Base-by-base conservation (phyloP, 78 protist species). In the Dictyostelium capitatum region DNA sequence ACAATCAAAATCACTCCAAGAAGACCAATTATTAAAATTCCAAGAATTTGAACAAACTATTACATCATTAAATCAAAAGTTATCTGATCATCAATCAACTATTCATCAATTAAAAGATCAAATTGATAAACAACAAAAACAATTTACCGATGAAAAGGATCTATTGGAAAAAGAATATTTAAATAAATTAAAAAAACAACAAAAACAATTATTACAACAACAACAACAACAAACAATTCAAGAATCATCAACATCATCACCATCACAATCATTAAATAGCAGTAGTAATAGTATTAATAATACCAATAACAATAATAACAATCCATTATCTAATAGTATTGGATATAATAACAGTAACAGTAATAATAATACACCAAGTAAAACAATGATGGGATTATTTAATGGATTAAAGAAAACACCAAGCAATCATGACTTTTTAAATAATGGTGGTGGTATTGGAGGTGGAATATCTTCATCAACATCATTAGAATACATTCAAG, bases 31-130 rank as follows among this genome's bases (percentile, higher is more conserved):
- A 32, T 37, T 19, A 2, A 51, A 51, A 15, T 12, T 32, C 6
- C 65, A 79, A 37, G 65, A 51, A 6, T n/a, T 79, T 1, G 72
- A 79, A 20, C 10, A 59, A 0, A 28, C 75, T 5, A 30, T 9
- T 4, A 10, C 30, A 80, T 28, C 1, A 5, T 37, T 67, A 80
- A 25, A n/a, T 53, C 6, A 75, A 47, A 23, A 37, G 43, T 37
- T 37, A 37, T 37, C 43, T 37, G 43, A 37, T 37, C 2, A 25
- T 75, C 46, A 51, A 25, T 87, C 14, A 32, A 87, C 50, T 77
- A 87, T 14, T 9, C 51, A 57, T 50, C 70, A 62, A 62, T n/a
- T 72, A 50, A 87, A 62, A 51, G 93, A 87, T 20, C 47, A 50
- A 41, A 78, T 59, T 28, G 92, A 85, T 15, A 41, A 41, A 59